A percentile compares a stretch with the other conserved stretches of the same genome.
phyloP scores from a whole-genome alignment of 768 basidiomycete genomes.

The Mycena kentingensis region DNA sequence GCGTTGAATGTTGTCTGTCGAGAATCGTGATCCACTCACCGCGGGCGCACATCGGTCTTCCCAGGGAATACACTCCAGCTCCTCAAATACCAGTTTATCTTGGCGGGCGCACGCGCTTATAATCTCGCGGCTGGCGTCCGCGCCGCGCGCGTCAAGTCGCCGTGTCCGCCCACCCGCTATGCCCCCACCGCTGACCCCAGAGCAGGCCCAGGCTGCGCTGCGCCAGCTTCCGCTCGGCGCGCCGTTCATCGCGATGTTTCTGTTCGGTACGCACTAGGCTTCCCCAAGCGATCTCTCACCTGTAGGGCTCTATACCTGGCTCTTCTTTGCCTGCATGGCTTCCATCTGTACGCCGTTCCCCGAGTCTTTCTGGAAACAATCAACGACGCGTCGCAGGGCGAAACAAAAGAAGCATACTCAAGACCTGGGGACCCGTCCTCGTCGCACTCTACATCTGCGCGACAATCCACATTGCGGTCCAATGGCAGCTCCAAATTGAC shows the following conservation, averaged over 20 bases:
- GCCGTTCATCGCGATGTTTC: neutral
- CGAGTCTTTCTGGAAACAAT: neutral
- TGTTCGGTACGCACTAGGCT: neutral
- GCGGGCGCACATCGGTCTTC: too few relatives aligned
- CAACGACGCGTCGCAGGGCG: neutral
- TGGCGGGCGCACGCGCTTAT: too few relatives aligned
- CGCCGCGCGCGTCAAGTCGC: too few relatives aligned
- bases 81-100: too few relatives aligned
- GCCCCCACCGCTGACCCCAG: too few relatives aligned
- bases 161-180: too few relatives aligned
- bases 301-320: neutral
- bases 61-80: too few relatives aligned
- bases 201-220: constrained; percentile 12
- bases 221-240: neutral
- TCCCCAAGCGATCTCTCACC: neutral
- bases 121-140: too few relatives aligned
- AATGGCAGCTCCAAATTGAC: neutral
- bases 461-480: neutral
- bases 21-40: too few relatives aligned
- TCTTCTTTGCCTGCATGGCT: neutral
- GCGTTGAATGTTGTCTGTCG: too few relatives aligned
- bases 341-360: neutral
- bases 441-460: neutral
- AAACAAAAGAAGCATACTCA: neutral
- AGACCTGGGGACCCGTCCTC: neutral